A percentile compares a stretch with the other conserved stretches of the same genome.
Conservation (phyloP, 2,329 filamentous ascomycete genomes). For the Pseudogymnoascus sp. region DNA sequence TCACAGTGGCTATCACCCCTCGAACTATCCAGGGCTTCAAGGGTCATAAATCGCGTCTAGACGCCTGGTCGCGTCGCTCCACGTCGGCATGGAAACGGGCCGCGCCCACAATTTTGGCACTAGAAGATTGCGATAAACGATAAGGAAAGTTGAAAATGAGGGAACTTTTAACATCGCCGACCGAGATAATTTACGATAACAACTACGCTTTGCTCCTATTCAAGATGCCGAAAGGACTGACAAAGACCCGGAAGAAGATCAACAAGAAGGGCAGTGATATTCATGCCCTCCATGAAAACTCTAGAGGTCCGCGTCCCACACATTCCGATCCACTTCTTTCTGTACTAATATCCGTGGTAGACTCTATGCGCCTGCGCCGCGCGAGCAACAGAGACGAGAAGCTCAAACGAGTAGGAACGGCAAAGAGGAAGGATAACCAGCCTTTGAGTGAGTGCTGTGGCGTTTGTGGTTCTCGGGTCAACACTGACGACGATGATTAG, state of each 20-base stretch:
- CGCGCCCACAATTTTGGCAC: slow-evolving; percentile 14
- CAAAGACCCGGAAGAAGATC: slow-evolving; percentile 84
- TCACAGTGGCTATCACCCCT: not conserved
- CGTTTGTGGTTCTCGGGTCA: not conserved
- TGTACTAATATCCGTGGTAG: slow-evolving; percentile 25
- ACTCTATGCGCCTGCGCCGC: slow-evolving; percentile 71
- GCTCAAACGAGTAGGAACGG: slow-evolving; percentile 61
- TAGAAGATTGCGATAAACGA: slow-evolving; percentile 15
- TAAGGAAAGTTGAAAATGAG: slow-evolving; percentile 9
- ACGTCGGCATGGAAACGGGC: slow-evolving; percentile 12
- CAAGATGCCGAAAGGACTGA: slow-evolving; percentile 66
- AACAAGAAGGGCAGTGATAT: slow-evolving; percentile 66
- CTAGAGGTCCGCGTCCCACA: slow-evolving; percentile 37
- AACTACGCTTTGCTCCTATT: not conserved
- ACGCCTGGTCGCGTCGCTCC: slow-evolving; percentile 3
- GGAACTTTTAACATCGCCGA: slow-evolving; percentile 4
- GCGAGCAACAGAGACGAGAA: slow-evolving; percentile 77
- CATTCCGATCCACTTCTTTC: not conserved
- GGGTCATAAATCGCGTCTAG: not conserved
- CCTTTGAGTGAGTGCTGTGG: slow-evolving; percentile 52
- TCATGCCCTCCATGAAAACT: slow-evolving; percentile 75
- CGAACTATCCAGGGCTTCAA: not conserved
- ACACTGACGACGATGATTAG: slow-evolving; percentile 32
- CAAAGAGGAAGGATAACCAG: slow-evolving; percentile 64
- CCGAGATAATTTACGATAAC: slow-evolving; percentile 1